These are phyloP conservation scores for Ophiostoma sp. DNA, from an alignment of 2,329 filamentous ascomycete genomes.

Conservation along the genomic window DNA sequence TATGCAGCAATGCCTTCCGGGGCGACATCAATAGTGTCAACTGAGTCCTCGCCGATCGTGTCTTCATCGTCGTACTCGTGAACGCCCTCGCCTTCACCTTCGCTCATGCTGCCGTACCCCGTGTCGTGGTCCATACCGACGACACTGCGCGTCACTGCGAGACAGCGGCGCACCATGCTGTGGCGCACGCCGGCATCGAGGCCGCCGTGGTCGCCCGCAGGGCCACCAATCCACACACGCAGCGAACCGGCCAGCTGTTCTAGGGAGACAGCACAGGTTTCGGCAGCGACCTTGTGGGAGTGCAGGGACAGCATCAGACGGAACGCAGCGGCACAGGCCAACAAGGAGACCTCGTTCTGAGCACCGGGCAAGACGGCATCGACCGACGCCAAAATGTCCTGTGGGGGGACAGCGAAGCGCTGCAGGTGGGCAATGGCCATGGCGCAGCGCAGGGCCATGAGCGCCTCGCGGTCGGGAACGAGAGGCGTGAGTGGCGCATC, in stretches of 20 bases:
- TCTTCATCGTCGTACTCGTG: not conserved
- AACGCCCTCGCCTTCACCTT: conserved; percentile 42
- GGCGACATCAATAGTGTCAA: not conserved
- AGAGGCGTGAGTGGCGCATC: conserved; percentile 45
- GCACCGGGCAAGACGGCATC: conserved; percentile 48
- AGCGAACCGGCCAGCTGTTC: conserved; percentile 59
- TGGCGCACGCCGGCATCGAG: conserved; percentile 54
- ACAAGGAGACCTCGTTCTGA: conserved; percentile 47
- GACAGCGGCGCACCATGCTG: conserved; percentile 56
- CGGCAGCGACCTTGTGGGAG: conserved; percentile 48
- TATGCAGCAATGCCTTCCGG: not conserved
- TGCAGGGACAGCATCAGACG: conserved; percentile 58
- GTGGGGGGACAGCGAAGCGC: conserved; percentile 44
- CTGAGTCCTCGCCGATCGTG: not conserved
- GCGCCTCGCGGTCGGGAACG: conserved; percentile 52
- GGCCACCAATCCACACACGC: conserved; percentile 61
- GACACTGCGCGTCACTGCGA: conserved; percentile 56
- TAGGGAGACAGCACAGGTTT: conserved; percentile 50
- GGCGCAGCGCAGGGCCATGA: conserved; percentile 59
- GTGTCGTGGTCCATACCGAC: conserved; percentile 61
- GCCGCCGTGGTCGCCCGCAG: conserved; percentile 52
- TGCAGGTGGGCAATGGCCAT: conserved; percentile 61
- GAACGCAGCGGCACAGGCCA: conserved; percentile 61
- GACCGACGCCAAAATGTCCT: conserved; percentile 50
- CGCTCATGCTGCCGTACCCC: conserved; percentile 60